Evolutionary conservation across 306 rosid species (phyloP).

Genomic region (Luffa acutangula): DNA sequence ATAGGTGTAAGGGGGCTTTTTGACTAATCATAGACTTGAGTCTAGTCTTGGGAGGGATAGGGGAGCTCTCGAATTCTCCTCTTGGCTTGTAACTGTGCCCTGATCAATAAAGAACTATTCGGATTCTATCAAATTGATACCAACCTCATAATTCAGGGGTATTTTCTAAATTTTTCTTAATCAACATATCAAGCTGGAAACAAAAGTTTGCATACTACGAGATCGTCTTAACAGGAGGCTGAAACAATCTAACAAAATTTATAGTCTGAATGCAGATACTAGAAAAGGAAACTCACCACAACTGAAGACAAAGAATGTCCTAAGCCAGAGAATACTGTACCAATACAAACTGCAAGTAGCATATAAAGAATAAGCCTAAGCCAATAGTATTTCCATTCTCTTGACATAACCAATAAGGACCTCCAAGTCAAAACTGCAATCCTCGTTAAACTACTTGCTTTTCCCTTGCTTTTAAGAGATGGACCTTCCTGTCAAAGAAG

Average conservation of each 20-base stretch:
- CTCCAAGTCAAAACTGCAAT: conserved; percentile 94
- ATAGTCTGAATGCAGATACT: background rate
- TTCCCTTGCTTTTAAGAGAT: conserved; percentile 86
- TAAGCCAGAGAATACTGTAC: conserved; percentile 84
- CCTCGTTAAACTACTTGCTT: conserved; percentile 61
- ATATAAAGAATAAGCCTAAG: conserved; percentile 87
- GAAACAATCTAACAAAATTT: background rate
- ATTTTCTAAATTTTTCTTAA: background rate
- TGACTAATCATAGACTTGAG: too few species aligned
- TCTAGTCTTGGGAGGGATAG: too few species aligned
- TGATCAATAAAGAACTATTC: too few species aligned
- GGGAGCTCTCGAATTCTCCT: too few species aligned
- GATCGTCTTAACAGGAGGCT: background rate
- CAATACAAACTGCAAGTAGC: conserved; percentile 74
- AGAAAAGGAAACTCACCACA: conserved; percentile 45
- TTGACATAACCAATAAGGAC: conserved; percentile 86
- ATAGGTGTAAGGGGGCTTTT: too few species aligned
- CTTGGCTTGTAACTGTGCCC: too few species aligned
- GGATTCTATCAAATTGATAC: too few species aligned
- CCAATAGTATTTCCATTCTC: conserved; percentile 99
- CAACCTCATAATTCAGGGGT: too few species aligned
- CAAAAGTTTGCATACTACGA: background rate
- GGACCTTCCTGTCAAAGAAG: conserved; percentile 78
- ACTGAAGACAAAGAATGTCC: conserved; percentile 97
- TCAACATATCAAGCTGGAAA: background rate